Base-by-base conservation (phyloP, 495 filamentous ascomycete species). In the Daldinia childiae region DNA sequence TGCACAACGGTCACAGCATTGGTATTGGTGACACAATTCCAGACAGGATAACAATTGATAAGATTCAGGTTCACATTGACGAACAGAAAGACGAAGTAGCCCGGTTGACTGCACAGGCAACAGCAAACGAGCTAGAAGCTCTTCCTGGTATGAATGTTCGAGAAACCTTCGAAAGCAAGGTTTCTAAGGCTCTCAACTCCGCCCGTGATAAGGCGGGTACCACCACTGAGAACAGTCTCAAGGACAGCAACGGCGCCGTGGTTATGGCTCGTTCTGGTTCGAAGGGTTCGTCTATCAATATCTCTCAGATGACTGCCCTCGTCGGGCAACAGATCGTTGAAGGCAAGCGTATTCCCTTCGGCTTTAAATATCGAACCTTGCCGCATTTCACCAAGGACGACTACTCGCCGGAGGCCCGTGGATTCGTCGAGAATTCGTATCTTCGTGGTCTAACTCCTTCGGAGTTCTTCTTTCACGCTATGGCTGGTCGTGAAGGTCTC, bases 401-500 rank as follows among this genome's bases (percentile, higher is more conserved):
- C 78, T 98, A 98, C 78, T 97, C 93, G 15, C 93, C 95, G 12
- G 94, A 98, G 76, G 95, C 96, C 43, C 89, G 95, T 80, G 95
- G 95, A 38, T 99, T 99, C 79, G 94, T 99, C 34, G 95, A 99
- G 81, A 99, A 99, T 82, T 99, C 95, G 0, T 99, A 99, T 74
- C 88, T 99, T 29, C 92, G 95, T 84, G 95, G 95, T 38, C 82
- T 99, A 65, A 99, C 95, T 0, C 94, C 95, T 1, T 91, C 91
- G 1, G 95, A 99, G 74, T 99, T 98, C 80, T 99, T 97, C 85
- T 99, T 99, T 87, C 95, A 99, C 83, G 95, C 95, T 71, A 99
- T 99, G 95, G 95, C 95, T 82, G 95, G 95, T 92, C 90, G 95
- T 83, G 95, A 99, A 81, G 95, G 95, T 95, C 85, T 99, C 51